Conservation (phyloP, 306 rosid species). For the Acacia acuminata region DNA sequence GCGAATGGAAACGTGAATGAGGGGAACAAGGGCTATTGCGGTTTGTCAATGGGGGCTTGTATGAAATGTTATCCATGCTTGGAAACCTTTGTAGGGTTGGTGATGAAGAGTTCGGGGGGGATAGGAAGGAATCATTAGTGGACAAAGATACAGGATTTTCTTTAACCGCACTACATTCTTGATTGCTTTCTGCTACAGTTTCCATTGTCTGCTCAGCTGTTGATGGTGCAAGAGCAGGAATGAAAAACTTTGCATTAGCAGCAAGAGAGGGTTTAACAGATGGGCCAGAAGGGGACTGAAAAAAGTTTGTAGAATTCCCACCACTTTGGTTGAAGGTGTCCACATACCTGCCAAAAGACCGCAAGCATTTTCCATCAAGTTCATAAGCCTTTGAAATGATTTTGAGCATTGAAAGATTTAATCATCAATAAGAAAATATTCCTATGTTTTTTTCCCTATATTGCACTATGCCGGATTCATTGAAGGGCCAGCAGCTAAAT, state of each 20-base stretch:
- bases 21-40: slow-evolving; percentile 33
- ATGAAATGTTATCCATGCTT: slow-evolving; percentile 54
- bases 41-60: slow-evolving; percentile 20
- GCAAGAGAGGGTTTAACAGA: slow-evolving; percentile 61
- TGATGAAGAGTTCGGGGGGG: slow-evolving; percentile 32
- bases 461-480: too few species aligned
- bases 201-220: slow-evolving; percentile 60
- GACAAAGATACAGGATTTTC: slow-evolving; percentile 54
- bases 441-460: too few species aligned
- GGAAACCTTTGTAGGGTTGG: slow-evolving; percentile 58
- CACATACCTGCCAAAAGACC: slow-evolving; percentile 66
- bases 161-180: slow-evolving; percentile 41
- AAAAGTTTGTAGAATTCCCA: slow-evolving; percentile 62
- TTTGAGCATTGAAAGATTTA: background rate
- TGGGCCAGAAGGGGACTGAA: slow-evolving; percentile 50
- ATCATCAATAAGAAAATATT: slow-evolving; percentile 7
- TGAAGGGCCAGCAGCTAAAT: slow-evolving; percentile 16
- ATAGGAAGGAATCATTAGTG: slow-evolving; percentile 42
- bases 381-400: slow-evolving; percentile 16
- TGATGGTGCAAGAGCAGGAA: slow-evolving; percentile 58
- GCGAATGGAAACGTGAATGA: slow-evolving; percentile 44
- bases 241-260: slow-evolving; percentile 75
- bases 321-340: slow-evolving; percentile 91
- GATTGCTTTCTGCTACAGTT: slow-evolving; percentile 53
- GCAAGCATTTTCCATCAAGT: slow-evolving; percentile 18